phyloP scores from a whole-genome alignment of 176 grass and related monocot genomes.

The sorghum (Sorghum bicolor) region DNA sequence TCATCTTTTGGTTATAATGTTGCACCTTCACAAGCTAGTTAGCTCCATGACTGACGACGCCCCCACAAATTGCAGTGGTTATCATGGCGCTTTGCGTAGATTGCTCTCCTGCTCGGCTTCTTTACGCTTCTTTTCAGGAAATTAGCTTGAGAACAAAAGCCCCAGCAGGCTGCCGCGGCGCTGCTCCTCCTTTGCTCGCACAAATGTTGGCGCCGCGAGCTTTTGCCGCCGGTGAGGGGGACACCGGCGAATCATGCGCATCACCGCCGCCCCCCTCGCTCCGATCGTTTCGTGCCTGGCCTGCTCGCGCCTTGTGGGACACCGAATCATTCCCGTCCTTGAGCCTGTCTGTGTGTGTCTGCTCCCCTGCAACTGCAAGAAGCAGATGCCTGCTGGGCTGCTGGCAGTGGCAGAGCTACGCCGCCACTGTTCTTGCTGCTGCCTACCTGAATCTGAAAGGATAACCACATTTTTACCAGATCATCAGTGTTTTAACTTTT shows the following conservation, averaged over 20 bases:
- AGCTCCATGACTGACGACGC: not conserved
- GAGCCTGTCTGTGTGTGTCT: slow-evolving; percentile 29
- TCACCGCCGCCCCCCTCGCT: not conserved
- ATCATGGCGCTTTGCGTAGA: slow-evolving; percentile 22
- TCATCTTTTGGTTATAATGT: not conserved
- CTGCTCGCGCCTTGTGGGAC: slow-evolving; percentile 41
- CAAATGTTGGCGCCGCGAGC: slow-evolving; percentile 13
- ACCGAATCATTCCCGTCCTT: slow-evolving; percentile 36
- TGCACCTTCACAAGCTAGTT: not conserved
- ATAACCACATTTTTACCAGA: not conserved
- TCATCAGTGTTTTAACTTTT: too few relatives aligned
- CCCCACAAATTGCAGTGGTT: not conserved
- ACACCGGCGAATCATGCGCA: slow-evolving; percentile 36
- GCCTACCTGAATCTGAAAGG: slow-evolving; percentile 26
- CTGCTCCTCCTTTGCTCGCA: slow-evolving; percentile 23
- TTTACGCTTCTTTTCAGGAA: slow-evolving; percentile 27
- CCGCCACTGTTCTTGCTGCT: slow-evolving; percentile 14
- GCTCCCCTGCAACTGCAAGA: not conserved
- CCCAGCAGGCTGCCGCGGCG: not conserved
- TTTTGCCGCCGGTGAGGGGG: slow-evolving; percentile 37
- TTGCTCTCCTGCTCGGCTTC: slow-evolving; percentile 7
- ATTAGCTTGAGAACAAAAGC: slow-evolving; percentile 22
- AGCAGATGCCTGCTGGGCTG: not conserved
- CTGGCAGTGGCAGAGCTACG: not conserved
- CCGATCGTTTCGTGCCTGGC: slow-evolving; percentile 33